phyloP scores from a whole-genome alignment of 176 grass and related monocot genomes.

The Pontederia crassipes region DNA sequence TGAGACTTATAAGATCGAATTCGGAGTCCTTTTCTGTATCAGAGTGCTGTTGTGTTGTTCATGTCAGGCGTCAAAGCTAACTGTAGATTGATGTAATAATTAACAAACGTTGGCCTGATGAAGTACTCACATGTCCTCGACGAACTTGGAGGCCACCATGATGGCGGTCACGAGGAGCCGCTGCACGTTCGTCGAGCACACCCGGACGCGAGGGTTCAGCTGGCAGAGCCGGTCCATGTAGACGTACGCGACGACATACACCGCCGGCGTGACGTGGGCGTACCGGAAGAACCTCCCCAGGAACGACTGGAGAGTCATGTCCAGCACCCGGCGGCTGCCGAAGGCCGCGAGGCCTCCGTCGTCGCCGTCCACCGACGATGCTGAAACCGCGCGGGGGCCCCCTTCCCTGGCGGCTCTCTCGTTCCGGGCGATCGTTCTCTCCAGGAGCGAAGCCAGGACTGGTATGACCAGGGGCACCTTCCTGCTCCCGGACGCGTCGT shows the following conservation, averaged over 20 bases:
- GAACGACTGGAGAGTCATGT: slow-evolving; percentile 59
- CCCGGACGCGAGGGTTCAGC: slow-evolving; percentile 29
- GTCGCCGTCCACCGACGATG: background rate
- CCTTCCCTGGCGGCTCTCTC: slow-evolving; percentile 19
- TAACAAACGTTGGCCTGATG: too few species aligned
- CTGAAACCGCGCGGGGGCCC: background rate
- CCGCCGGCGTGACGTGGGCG: slow-evolving; percentile 41
- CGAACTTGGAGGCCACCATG: slow-evolving; percentile 87
- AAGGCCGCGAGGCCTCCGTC: slow-evolving; percentile 44
- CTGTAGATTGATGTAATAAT: too few species aligned
- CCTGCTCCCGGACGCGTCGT: slow-evolving; percentile 10
- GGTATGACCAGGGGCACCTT: slow-evolving; percentile 46
- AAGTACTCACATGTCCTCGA: slow-evolving; percentile 51
- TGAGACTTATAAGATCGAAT: background rate
- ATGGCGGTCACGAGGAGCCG: slow-evolving; percentile 61
- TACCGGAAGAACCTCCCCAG: slow-evolving; percentile 65
- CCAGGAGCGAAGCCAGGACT: slow-evolving; percentile 71
- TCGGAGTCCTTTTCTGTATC: too few species aligned
- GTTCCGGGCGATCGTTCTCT: slow-evolving; percentile 62
- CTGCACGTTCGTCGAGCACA: slow-evolving; percentile 53
- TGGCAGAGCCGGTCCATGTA: slow-evolving; percentile 79
- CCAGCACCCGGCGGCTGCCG: slow-evolving; percentile 42
- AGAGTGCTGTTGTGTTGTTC: background rate
- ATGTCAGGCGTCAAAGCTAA: background rate
- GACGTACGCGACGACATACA: slow-evolving; percentile 89